phyloP scores from a whole-genome alignment of 148 eudicot genomes.

The Spergularia bocconei region DNA sequence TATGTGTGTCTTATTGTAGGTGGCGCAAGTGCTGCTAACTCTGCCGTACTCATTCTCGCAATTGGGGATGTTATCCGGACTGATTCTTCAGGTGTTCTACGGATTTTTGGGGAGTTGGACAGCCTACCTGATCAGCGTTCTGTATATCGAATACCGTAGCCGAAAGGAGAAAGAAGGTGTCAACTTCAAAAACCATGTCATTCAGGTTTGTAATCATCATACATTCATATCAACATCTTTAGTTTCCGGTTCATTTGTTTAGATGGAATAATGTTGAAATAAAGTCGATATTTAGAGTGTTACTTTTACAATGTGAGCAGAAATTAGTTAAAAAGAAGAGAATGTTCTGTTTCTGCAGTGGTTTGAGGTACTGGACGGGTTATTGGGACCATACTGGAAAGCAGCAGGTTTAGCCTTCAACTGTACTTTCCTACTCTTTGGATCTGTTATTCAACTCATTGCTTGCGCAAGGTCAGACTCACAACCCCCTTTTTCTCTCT shows the following conservation, averaged over 20 bases:
- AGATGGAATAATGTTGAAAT: background rate
- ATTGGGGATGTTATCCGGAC: conserved; percentile 77
- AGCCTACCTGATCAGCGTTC: conserved; percentile 85
- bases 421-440: conserved; percentile 75
- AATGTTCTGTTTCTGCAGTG: conserved; percentile 44
- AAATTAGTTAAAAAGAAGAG: background rate
- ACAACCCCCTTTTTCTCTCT: background rate
- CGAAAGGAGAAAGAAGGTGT: conserved; percentile 89
- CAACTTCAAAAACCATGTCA: conserved; percentile 91
- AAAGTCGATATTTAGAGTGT: too few species aligned
- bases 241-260: background rate
- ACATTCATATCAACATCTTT: background rate
- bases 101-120: conserved; percentile 90
- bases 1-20: conserved; percentile 33
- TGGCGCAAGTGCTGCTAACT: conserved; percentile 84
- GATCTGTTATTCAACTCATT: conserved; percentile 90
- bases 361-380: conserved; percentile 91
- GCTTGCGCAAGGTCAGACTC: conserved; percentile 72
- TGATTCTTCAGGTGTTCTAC: conserved; percentile 68
- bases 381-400: conserved; percentile 92
- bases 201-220: conserved; percentile 45
- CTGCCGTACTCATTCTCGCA: conserved; percentile 89
- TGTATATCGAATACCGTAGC: conserved; percentile 68
- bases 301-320: background rate
- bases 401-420: conserved; percentile 76